Base-by-base conservation (phyloP, 2,329 filamentous ascomycete genomes). In the Xylaria sp. region DNA sequence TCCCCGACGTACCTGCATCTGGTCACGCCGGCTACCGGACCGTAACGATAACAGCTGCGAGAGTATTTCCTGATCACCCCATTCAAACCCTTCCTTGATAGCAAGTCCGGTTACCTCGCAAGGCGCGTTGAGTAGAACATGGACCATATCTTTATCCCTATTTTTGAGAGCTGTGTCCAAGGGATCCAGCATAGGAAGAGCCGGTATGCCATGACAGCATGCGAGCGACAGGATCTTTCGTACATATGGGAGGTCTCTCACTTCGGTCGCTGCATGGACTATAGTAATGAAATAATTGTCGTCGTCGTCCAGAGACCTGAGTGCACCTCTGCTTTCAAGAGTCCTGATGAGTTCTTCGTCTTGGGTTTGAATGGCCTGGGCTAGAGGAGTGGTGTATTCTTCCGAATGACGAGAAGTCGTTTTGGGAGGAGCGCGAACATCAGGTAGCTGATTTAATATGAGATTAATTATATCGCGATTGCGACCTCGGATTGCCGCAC, bases 401-500 rank as follows among this genome's bases (percentile, higher is more conserved):
- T 13, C 6, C 11, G 5, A 34, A 3, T 13, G 8, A 34, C 29
- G 8, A 7, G 4, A 34, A 11, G 44, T 44, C 9, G 4, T 1
- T 7, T n/a, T 5, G 16, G 34, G 11, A 34, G 21, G 8, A 5
- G 5, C 22, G 19, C 18, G 11, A 16, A 60, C 29, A 44, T 51
- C 11, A 21, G 47, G 48, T 0, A 51, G 48, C 34, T 53, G 42
- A 9, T 17, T 39, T 20, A 57, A 46, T 11, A 53, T 2, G 18
- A 57, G 53, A 1, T 57, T 43, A 7, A 51, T 41, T 16, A 60
- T 51, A 34, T 46, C 22, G 24, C 38, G 11, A 19, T 53, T 57
- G 4, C 49, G 41, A 19, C 48, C 13, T 18, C 37, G 41, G 5
- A 60, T 60, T 17, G 57, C 57, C 2, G 51, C 57, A 19, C 49